phyloP scores from a whole-genome alignment of 495 filamentous ascomycete species.

The Neurospora terricola region DNA sequence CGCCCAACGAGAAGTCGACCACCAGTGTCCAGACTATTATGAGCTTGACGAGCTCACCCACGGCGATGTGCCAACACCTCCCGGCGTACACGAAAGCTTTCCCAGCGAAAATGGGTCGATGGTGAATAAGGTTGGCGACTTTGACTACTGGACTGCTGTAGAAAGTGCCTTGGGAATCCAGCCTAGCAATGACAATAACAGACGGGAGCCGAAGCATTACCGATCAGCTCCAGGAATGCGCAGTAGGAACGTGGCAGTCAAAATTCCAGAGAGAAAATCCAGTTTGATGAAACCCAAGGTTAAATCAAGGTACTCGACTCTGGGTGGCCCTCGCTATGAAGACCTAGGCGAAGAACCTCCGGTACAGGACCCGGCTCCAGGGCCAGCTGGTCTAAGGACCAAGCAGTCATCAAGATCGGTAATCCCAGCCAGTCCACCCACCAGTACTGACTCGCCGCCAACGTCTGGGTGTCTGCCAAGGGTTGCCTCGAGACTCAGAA shows the following conservation, averaged over 20 bases:
- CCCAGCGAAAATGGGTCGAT: constrained; percentile 7
- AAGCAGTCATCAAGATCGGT: not conserved
- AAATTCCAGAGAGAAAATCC: constrained; percentile 9
- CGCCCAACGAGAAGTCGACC: constrained; percentile 15
- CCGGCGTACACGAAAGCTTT: constrained; percentile 9
- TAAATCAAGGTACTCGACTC: not conserved
- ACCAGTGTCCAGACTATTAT: not conserved
- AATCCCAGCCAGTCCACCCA: not conserved
- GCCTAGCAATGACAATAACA: not conserved
- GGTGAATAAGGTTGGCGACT: constrained; percentile 5
- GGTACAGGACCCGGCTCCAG: not conserved
- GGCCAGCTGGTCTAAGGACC: not conserved
- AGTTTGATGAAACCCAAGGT: constrained; percentile 8
- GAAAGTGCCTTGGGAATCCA: not conserved
- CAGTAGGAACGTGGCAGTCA: constrained; percentile 11
- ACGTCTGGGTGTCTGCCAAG: constrained; percentile 4
- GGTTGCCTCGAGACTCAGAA: constrained; percentile 6
- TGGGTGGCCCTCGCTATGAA: not conserved
- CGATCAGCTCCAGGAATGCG: constrained; percentile 16
- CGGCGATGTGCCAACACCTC: constrained; percentile 5
- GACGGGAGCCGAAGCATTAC: constrained; percentile 9
- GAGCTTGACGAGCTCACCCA: constrained; percentile 5
- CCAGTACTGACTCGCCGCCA: not conserved
- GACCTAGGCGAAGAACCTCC: not conserved
- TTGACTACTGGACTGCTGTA: not conserved